These are phyloP conservation scores for Teratosphaeria zuluensis DNA, from an alignment of 2,329 filamentous ascomycete species.

Conservation along the genomic window DNA sequence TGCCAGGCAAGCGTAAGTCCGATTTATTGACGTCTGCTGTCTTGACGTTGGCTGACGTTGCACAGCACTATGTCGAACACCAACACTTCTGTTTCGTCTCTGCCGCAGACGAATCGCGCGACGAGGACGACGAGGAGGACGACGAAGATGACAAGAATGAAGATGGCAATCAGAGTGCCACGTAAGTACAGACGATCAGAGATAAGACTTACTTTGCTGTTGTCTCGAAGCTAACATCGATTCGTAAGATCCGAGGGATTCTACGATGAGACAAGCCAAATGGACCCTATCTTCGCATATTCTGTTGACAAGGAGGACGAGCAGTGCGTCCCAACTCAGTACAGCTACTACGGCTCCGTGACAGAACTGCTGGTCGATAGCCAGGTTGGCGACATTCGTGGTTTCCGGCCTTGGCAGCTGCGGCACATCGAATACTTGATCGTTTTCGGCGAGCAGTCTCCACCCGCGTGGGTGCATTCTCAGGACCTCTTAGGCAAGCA, in stretches of 20 bases:
- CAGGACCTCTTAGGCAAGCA: neutral
- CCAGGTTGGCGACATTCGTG: neutral
- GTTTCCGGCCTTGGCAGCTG: neutral
- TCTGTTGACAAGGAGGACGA: neutral
- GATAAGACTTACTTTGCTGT: neutral
- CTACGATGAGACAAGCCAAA: neutral
- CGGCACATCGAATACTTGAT: neutral
- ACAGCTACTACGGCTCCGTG: neutral
- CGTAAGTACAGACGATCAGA: neutral
- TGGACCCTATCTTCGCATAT: neutral
- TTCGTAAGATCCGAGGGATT: neutral
- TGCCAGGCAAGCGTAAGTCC: neutral
- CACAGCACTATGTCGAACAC: neutral
- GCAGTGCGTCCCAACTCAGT: neutral
- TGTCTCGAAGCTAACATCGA: neutral
- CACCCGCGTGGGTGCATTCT: neutral
- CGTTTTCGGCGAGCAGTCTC: neutral
- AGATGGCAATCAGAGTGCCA: neutral
- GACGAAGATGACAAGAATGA: neutral
- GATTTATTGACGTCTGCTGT: neutral
- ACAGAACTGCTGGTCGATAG: neutral
- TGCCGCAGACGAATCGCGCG: neutral
- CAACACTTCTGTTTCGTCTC: neutral
- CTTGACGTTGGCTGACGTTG: neutral
- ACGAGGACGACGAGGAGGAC: neutral